phyloP scores from a whole-genome alignment of 495 filamentous ascomycete genomes.

The Physcia stellaris region DNA sequence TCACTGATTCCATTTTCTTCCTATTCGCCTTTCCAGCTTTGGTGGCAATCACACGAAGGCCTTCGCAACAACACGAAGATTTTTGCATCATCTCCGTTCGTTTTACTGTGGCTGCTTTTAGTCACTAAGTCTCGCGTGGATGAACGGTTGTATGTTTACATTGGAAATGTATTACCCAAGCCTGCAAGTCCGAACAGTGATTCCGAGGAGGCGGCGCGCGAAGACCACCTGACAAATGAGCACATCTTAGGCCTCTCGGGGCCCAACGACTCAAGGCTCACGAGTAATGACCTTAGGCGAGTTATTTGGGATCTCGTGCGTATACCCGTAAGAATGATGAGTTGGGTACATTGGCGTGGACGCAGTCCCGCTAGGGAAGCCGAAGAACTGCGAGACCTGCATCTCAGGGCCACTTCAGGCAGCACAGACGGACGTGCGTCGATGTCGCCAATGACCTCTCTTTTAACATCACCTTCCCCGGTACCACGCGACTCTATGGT shows the following conservation, averaged over 20 bases:
- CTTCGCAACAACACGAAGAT: too few relatives aligned
- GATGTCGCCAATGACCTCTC: too few relatives aligned
- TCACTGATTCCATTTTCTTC: slow-evolving; percentile 27
- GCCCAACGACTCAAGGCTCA: too few relatives aligned
- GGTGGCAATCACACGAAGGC: too few relatives aligned
- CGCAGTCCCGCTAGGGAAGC: neutral
- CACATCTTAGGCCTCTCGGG: neutral
- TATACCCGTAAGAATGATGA: too few relatives aligned
- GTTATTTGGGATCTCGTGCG: too few relatives aligned
- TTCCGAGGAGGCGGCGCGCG: neutral
- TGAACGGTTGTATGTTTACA: neutral
- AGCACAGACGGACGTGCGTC: too few relatives aligned
- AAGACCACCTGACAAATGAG: neutral
- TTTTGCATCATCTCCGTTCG: too few relatives aligned
- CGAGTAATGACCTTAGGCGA: too few relatives aligned
- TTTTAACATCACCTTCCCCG: too few relatives aligned
- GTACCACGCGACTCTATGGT: too few relatives aligned
- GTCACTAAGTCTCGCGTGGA: neutral
- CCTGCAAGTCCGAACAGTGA: neutral
- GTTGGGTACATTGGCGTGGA: too few relatives aligned
- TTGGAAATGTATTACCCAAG: neutral
- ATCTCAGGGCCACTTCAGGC: neutral
- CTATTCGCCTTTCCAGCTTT: slow-evolving; percentile 22
- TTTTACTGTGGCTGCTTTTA: neutral
- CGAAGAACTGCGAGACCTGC: neutral